These are phyloP conservation scores for Angophora floribunda DNA, from an alignment of 345 rosid species.

Conservation along the genomic window DNA sequence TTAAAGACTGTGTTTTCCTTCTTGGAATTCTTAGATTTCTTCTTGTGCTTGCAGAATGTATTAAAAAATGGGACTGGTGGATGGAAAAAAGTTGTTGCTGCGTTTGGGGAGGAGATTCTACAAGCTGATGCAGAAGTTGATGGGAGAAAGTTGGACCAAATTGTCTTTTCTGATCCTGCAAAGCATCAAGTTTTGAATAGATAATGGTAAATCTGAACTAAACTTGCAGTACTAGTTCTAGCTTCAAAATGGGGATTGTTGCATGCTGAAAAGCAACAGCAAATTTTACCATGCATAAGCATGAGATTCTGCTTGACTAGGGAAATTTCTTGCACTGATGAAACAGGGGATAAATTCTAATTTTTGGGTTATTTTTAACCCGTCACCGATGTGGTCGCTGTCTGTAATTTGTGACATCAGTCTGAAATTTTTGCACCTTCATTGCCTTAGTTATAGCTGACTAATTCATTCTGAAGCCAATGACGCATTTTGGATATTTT, in stretches of 20 bases:
- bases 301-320: background rate
- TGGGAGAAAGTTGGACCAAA: conserved; percentile 23
- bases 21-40: background rate
- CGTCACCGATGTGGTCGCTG: background rate
- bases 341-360: background rate
- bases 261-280: background rate
- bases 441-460: background rate
- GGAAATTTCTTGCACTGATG: background rate
- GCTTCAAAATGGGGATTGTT: background rate
- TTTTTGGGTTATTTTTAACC: background rate
- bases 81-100: conserved; percentile 12
- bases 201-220: conserved; percentile 10
- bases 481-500: background rate
- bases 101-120: conserved; percentile 17
- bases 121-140: conserved; percentile 15
- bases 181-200: conserved; percentile 74
- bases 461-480: background rate
- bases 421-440: background rate
- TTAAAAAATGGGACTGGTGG: conserved; percentile 7
- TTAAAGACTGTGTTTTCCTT: background rate
- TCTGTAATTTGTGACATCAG: background rate
- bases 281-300: background rate
- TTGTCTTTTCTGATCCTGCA: conserved; percentile 64
- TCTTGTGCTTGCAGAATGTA: background rate
- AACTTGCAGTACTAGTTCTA: background rate